These are phyloP conservation scores for Penicillium salamii DNA, from an alignment of 495 filamentous ascomycete species.

Conservation along the genomic window DNA sequence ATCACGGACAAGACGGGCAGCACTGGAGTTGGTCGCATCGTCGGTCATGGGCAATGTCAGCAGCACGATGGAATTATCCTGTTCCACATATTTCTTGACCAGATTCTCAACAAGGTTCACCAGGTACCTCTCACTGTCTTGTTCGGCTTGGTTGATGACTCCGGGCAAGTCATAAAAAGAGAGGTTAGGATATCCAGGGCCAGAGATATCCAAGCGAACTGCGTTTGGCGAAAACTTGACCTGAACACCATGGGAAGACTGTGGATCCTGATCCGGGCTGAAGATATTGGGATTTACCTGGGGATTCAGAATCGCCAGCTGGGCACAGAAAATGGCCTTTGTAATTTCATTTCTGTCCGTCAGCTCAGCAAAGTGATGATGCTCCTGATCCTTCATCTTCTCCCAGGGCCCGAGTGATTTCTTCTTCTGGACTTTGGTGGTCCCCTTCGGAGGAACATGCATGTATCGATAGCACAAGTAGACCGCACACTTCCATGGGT, in stretches of 20 bases:
- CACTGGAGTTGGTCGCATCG: constrained; percentile 70
- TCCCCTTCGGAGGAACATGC: constrained; percentile 32
- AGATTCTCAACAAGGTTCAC: constrained; percentile 66
- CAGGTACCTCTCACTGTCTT: constrained; percentile 60
- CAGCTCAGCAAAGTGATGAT: constrained; percentile 42
- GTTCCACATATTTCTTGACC: constrained; percentile 61
- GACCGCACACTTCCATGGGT: constrained; percentile 61
- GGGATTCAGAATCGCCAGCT: constrained; percentile 70
- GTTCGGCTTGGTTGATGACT: constrained; percentile 64
- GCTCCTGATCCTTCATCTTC: constrained; percentile 25
- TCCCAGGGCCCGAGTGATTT: constrained; percentile 46
- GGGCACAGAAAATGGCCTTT: constrained; percentile 62
- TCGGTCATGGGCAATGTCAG: constrained; percentile 72
- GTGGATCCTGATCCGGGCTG: constrained; percentile 42
- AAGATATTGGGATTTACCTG: constrained; percentile 39
- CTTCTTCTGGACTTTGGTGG: constrained; percentile 18
- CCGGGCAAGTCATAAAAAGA: constrained; percentile 83
- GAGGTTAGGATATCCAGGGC: constrained; percentile 62
- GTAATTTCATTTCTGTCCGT: constrained; percentile 49
- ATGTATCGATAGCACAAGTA: constrained; percentile 58
- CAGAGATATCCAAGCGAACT: constrained; percentile 68
- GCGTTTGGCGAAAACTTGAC: constrained; percentile 78
- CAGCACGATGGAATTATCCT: constrained; percentile 66
- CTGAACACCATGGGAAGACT: constrained; percentile 24
- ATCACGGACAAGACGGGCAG: constrained; percentile 58